Evolutionary conservation across 129 eudicot genomes (phyloP).

Genomic region (Flaveria brownii): DNA sequence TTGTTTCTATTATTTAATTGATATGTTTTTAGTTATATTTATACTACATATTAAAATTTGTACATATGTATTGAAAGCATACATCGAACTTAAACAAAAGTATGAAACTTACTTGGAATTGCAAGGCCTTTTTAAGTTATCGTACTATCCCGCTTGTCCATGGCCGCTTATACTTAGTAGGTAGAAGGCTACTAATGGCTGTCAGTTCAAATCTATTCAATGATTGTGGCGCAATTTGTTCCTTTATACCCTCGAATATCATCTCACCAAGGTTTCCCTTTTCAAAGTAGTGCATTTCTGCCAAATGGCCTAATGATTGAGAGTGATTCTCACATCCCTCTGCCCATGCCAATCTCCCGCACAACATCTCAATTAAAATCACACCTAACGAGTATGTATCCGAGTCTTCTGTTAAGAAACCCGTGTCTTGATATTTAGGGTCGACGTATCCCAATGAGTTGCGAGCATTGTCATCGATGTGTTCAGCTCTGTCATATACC

Average conservation of each 20-base stretch:
- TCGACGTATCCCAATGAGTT: not conserved
- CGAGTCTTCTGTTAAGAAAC: not conserved
- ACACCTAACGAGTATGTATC: constrained; percentile 16
- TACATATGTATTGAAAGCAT: not conserved
- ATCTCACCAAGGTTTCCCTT: not conserved
- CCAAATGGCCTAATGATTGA: not conserved
- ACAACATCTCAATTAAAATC: constrained; percentile 3
- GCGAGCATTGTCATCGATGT: not conserved
- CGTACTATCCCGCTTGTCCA: not conserved
- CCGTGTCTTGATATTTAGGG: not conserved
- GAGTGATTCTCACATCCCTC: not conserved
- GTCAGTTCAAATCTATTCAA: not conserved
- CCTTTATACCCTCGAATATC: not conserved
- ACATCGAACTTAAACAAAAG: too few relatives aligned
- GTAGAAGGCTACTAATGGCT: not conserved
- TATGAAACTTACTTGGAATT: not conserved
- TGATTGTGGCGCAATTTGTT: not conserved
- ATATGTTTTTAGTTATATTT: not conserved
- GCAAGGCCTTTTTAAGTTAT: not conserved
- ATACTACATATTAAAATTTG: too few relatives aligned
- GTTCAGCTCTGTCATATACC: not conserved
- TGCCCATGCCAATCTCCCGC: not conserved
- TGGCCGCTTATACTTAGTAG: not conserved
- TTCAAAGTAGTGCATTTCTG: not conserved
- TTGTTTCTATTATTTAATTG: too few relatives aligned